Evolutionary conservation across 2,329 filamentous ascomycete species (phyloP).

Genomic region (Alternaria brassicae): DNA sequence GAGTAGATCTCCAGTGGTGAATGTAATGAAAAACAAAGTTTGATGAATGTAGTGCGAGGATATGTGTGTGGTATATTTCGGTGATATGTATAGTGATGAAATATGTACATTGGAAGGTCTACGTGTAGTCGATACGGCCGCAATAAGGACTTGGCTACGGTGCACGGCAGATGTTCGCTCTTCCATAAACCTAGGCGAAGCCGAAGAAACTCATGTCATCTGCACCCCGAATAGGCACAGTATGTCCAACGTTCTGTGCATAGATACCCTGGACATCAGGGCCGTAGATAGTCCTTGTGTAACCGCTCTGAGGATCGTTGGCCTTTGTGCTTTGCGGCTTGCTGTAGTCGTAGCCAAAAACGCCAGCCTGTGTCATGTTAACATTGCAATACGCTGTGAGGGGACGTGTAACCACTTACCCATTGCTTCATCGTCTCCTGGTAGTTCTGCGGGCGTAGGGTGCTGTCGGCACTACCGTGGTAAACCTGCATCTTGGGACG

Average conservation of each 20-base stretch:
- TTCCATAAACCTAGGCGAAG: slow-evolving; percentile 23
- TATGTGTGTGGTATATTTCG: neutral
- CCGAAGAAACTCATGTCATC: slow-evolving; percentile 49
- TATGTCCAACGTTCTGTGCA: slow-evolving; percentile 45
- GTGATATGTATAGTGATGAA: neutral
- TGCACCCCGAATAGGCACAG: slow-evolving; percentile 41
- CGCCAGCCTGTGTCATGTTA: slow-evolving; percentile 23
- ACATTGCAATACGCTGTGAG: neutral
- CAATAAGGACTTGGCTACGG: neutral
- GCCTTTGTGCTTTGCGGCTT: slow-evolving; percentile 39
- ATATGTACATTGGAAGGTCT: neutral
- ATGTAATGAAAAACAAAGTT: neutral
- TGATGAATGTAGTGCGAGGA: neutral
- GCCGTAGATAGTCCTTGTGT: slow-evolving; percentile 44
- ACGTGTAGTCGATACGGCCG: neutral
- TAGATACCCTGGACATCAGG: slow-evolving; percentile 46
- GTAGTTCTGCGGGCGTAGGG: slow-evolving; percentile 62
- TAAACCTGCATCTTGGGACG: slow-evolving; percentile 66
- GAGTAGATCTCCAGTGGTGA: neutral
- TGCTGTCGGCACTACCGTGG: slow-evolving; percentile 62
- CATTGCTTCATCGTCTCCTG: slow-evolving; percentile 58
- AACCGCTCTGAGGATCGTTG: slow-evolving; percentile 42
- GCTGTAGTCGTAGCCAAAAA: slow-evolving; percentile 43
- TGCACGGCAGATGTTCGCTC: neutral
- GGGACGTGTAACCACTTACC: slow-evolving; percentile 3